Percentiles rank a stretch among this genome's conserved stretches.
Conservation (phyloP, 2,329 filamentous ascomycete genomes). For the Magnaporthiopsis incrustans region DNA sequence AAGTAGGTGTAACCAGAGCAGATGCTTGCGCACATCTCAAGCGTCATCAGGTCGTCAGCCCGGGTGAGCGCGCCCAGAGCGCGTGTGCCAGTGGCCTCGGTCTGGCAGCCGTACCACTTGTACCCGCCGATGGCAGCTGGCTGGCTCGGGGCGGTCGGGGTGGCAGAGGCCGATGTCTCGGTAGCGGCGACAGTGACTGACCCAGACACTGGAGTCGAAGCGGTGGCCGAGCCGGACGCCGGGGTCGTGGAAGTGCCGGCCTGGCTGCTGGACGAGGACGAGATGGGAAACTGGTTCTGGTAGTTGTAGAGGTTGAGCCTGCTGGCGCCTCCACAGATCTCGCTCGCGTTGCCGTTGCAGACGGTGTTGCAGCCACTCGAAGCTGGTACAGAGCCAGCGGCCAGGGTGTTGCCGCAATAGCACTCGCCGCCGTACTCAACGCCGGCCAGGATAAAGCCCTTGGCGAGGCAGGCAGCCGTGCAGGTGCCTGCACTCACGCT, state of each 20-base stretch:
- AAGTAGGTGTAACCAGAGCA: constrained; percentile 38
- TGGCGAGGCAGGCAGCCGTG: constrained; percentile 12
- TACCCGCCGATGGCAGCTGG: constrained; percentile 26
- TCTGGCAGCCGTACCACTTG: constrained; percentile 46
- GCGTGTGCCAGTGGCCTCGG: constrained; percentile 44
- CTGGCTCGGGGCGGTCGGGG: constrained; percentile 31
- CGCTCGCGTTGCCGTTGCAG: constrained; percentile 7
- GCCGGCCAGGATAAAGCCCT: constrained; percentile 21
- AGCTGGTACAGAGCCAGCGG: constrained; percentile 11
- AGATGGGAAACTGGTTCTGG: constrained; percentile 1
- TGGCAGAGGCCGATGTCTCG: constrained; percentile 6
- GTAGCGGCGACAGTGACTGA: neutral
- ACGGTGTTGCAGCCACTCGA: constrained; percentile 4
- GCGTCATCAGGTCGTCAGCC: constrained; percentile 33
- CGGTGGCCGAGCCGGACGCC: constrained; percentile 6
- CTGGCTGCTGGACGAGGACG: neutral
- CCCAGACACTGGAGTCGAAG: constrained; percentile 4
- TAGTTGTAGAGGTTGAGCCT: constrained; percentile 9
- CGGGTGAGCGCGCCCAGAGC: constrained; percentile 45
- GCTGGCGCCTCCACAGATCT: constrained; percentile 8
- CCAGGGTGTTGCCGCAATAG: constrained; percentile 15
- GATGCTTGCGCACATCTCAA: constrained; percentile 37
- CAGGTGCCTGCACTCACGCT: constrained; percentile 16
- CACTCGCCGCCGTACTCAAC: constrained; percentile 24
- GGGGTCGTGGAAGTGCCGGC: constrained; percentile 10